Evolutionary conservation across 2,329 filamentous ascomycete genomes (phyloP).

Genomic region (Verticillium dahliae): DNA sequence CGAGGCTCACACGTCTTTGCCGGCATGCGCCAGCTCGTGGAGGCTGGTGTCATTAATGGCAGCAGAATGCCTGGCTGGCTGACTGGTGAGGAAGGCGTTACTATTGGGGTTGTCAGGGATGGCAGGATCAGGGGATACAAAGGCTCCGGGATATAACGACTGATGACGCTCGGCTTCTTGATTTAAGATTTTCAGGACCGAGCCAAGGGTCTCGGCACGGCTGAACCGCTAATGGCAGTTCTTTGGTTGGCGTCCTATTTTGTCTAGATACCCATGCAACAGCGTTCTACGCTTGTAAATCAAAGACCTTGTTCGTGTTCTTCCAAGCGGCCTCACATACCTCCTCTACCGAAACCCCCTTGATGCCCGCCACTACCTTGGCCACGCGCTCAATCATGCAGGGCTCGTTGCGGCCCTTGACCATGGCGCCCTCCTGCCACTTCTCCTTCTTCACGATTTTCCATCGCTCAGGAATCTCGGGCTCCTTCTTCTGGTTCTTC

Average conservation of each 20-base stretch:
- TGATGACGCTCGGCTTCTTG: neutral
- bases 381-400: conserved; percentile 81
- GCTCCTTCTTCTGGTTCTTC: conserved; percentile 52
- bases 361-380: conserved; percentile 81
- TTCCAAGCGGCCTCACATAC: conserved; percentile 81
- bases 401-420: conserved; percentile 93
- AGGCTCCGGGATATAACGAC: conserved; percentile 42
- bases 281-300: conserved; percentile 44
- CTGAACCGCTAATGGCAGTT: neutral
- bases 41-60: conserved; percentile 68
- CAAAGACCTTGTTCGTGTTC: conserved; percentile 77
- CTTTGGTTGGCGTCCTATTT: conserved; percentile 7
- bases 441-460: conserved; percentile 94
- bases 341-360: conserved; percentile 70
- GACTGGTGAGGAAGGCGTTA: conserved; percentile 80
- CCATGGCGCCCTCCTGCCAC: conserved; percentile 79
- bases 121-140: conserved; percentile 58
- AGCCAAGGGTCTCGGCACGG: neutral
- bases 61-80: conserved; percentile 82
- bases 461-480: conserved; percentile 64
- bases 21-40: conserved; percentile 70
- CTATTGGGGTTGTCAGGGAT: conserved; percentile 59
- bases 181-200: neutral
- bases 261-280: conserved; percentile 15
- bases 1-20: conserved; percentile 74